Percentiles rank a stretch among this genome's conserved stretches.
These are phyloP conservation scores for Salix udensis DNA, from an alignment of 345 rosid species.

Conservation along the genomic window DNA sequence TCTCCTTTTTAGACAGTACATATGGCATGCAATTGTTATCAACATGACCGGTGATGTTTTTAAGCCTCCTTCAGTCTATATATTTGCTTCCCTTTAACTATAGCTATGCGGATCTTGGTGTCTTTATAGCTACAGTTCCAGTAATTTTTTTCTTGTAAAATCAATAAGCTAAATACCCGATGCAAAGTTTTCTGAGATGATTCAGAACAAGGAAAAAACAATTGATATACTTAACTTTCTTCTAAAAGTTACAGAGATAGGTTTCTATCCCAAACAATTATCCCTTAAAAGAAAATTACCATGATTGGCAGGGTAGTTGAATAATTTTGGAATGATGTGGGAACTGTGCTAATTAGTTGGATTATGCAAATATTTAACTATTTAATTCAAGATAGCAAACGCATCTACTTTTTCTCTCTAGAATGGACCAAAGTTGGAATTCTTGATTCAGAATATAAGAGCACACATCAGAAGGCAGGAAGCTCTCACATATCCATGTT, in stretches of 20 bases:
- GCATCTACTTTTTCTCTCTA: not conserved
- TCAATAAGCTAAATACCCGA: not conserved
- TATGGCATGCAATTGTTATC: not conserved
- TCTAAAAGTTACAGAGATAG: too few species aligned
- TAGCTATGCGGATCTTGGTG: not conserved
- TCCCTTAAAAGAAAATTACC: not conserved
- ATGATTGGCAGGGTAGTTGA: not conserved
- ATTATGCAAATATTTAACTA: too few species aligned
- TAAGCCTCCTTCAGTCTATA: not conserved
- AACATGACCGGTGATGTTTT: not conserved
- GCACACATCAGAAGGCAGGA: not conserved
- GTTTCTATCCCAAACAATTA: too few species aligned
- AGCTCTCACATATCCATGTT: too few species aligned
- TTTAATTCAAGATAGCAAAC: too few species aligned
- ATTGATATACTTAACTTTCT: not conserved
- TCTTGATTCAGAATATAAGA: not conserved
- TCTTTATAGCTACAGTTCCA: not conserved
- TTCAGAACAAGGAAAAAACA: too few species aligned
- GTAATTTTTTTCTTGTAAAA: not conserved
- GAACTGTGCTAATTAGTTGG: too few species aligned
- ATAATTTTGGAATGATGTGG: not conserved
- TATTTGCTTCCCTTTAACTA: not conserved
- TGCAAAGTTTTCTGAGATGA: not conserved
- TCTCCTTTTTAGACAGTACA: not conserved
- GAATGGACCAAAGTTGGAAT: not conserved